phyloP scores from a whole-genome alignment of 495 filamentous ascomycete species.

The Astrothelium subdiscretum region DNA sequence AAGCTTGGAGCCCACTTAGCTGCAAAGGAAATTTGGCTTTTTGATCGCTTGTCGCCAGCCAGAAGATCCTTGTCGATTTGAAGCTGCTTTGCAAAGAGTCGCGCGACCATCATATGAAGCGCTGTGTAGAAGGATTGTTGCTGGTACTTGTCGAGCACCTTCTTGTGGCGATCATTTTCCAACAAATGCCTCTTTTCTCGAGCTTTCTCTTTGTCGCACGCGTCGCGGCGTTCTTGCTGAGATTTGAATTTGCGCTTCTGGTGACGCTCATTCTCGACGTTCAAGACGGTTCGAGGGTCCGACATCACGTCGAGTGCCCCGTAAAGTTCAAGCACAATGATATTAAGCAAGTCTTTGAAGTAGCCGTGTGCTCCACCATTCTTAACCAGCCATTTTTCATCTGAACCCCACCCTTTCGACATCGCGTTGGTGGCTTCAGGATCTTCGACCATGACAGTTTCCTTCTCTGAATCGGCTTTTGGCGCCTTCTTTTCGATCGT shows the following conservation, averaged over 20 bases:
- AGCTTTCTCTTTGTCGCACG: conserved; percentile 15
- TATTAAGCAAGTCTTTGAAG: conserved; percentile 40
- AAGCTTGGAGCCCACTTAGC: conserved; percentile 40
- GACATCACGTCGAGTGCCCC: conserved; percentile 23
- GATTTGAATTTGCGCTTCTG: conserved; percentile 15
- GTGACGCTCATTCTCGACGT: conserved; percentile 14
- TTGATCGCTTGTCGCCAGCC: conserved; percentile 20
- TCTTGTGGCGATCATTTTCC: conserved; percentile 27
- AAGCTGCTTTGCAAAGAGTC: conserved; percentile 39
- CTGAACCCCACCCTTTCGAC: conserved; percentile 7
- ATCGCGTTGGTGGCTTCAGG: conserved; percentile 4
- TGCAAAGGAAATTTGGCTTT: conserved; percentile 32
- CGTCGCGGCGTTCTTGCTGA: neutral
- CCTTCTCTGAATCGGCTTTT: conserved; percentile 19
- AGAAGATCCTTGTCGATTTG: conserved; percentile 28
- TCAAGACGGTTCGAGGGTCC: conserved; percentile 25
- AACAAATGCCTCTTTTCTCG: conserved; percentile 17
- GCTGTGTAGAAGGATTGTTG: conserved; percentile 28
- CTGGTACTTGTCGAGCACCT: conserved; percentile 21
- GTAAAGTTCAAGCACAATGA: conserved; percentile 32
- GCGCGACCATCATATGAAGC: conserved; percentile 34
- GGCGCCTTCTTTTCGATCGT: conserved; percentile 34
- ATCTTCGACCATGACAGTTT: conserved; percentile 22
- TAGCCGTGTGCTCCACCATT: conserved; percentile 37
- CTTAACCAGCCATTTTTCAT: conserved; percentile 22